Conservation (phyloP, 306 rosid species). For the Cicer arietinum region DNA sequence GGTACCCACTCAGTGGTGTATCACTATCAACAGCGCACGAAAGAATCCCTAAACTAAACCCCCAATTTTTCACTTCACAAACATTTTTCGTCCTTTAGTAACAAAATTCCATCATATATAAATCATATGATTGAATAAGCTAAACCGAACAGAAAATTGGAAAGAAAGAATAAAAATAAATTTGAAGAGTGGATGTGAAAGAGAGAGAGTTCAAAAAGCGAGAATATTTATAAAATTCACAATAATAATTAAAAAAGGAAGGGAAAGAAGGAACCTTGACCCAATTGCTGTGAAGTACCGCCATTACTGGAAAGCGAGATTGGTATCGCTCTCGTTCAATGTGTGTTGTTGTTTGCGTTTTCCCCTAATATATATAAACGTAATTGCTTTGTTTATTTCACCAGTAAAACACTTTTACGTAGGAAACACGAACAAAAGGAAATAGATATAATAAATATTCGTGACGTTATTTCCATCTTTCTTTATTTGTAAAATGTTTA, state of each 20-base stretch:
- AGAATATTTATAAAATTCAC: background rate
- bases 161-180: background rate
- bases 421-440: background rate
- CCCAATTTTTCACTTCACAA: background rate
- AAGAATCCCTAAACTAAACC: background rate
- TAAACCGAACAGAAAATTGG: background rate
- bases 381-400: background rate
- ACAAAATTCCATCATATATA: background rate
- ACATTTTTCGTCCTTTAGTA: background rate
- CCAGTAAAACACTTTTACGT: background rate
- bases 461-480: background rate
- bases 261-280: constrained; percentile 59
- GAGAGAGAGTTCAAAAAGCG: background rate
- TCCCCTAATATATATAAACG: constrained; percentile 21
- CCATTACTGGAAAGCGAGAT: constrained; percentile 48
- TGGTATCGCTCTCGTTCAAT: background rate
- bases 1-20: background rate
- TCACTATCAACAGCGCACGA: background rate
- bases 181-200: background rate
- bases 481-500: background rate
- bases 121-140: background rate
- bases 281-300: constrained; percentile 67
- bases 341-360: background rate
- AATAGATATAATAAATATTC: background rate
- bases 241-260: background rate